Conservation (phyloP, 805 yeast species). For the Zygotorulaspora danielsina region DNA sequence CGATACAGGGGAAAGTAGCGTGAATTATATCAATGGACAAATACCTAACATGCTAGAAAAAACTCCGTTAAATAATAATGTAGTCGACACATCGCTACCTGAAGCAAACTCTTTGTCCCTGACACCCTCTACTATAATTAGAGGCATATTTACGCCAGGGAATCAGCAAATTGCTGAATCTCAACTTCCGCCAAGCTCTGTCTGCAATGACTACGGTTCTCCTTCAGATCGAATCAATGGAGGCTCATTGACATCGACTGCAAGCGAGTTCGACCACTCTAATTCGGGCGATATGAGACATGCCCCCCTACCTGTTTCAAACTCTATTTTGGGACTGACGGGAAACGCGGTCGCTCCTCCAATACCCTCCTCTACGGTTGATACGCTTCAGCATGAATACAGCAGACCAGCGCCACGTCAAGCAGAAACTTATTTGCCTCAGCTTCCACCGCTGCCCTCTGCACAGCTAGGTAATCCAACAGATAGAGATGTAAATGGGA, state of each 20-base stretch:
- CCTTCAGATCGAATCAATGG: constrained; percentile 1
- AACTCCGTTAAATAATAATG: constrained; percentile 17
- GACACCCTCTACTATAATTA: constrained; percentile 6
- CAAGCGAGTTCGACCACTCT: background rate
- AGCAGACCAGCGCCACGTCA: background rate
- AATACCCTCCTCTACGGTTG: background rate
- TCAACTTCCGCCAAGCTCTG: background rate
- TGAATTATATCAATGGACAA: constrained; percentile 11
- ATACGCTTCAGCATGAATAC: background rate
- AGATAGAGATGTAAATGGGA: background rate
- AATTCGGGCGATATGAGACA: background rate
- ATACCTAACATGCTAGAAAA: constrained; percentile 25
- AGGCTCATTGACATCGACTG: constrained; percentile 3
- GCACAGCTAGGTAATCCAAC: constrained; percentile 1
- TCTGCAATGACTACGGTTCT: background rate
- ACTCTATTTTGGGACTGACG: constrained; percentile 12
- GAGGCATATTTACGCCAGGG: constrained; percentile 8
- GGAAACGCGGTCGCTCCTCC: constrained; percentile 12
- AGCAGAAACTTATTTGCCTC: constrained; percentile 4
- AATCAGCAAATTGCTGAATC: constrained; percentile 1
- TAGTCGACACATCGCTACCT: constrained; percentile 6
- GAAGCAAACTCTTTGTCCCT: constrained; percentile 12
- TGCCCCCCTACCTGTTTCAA: background rate
- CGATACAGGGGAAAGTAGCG: constrained; percentile 13
- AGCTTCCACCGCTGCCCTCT: constrained; percentile 16